Base-by-base conservation (phyloP, 1,139 yeast species). In the Meyerozyma carpophila region DNA sequence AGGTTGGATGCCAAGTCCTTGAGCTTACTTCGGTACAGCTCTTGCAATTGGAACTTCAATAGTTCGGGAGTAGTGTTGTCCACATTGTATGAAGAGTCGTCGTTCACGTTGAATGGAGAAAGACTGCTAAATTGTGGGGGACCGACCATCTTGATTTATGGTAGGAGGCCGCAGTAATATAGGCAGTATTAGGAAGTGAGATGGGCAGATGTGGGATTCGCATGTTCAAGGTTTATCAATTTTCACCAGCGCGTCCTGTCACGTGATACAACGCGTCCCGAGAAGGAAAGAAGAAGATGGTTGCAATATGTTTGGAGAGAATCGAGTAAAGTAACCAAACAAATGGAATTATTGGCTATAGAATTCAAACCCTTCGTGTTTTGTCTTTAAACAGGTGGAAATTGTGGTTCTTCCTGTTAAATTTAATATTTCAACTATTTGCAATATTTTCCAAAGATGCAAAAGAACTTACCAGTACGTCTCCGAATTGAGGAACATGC, bases 1-100 rank as follows among this genome's bases (percentile, higher is more conserved):
- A 44, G 44, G 31, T 31, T 41, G 40, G 18, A 29, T 36, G 55
- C 53, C 40, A 64, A 50, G 34, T 64, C 70, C 28, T 50, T 51
- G 41, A 65, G 40, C 40, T 62, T 63, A 40, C 50, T 52, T 37
- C 73, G 57, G 47, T 65, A 60, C 49, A 71, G 75, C 48, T 73
- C 75, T 51, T 69, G 75, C 36, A 73, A 60, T 53, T 72, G 77
- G 46, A 70, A 72, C 52, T 70, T 71, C 46, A 73, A 63, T 27
- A 72, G 58, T 3, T 73, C 77, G 0, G 73, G 68, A 1, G 77
- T 71, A 26, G 74, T 68, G 45, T 69, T 68, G 46, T 58, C 47
- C 39, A 68, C 54, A 44, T 63, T 65, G 50, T 61, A 67, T 32
- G 60, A 50, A 44, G 63, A 66, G 39, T 57, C 58, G 49, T 65